Evolutionary conservation across 2,329 filamentous ascomycete genomes (phyloP), one percentile per base, ranked within the genome.

Genomic region (Calonectria pteridis): DNA sequence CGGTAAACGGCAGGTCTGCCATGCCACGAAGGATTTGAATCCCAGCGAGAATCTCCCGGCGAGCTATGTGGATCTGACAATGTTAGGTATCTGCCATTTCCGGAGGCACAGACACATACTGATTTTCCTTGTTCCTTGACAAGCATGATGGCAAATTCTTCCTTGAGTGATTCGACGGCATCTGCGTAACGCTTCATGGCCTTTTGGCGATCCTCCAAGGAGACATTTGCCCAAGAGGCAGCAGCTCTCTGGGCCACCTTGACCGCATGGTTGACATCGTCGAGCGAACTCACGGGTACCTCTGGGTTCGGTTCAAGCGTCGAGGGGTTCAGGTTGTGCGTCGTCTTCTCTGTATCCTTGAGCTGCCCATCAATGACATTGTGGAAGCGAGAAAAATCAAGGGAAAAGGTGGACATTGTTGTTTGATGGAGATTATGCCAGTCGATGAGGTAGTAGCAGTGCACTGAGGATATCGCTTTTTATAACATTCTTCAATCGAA

Each of bases 121-220:
- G 69, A 50, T n/a, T 72, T 72, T 13, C 69, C 69, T 20, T 67
- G 63, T 29, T 72, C 69, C n/a, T 35, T 26, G 9, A 67, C 35
- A 23, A 72, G 64, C n/a, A 72, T 26, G 7, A 14, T 53, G 9
- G 37, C 29, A 20, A 72, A 67, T 16, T 72, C 69, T 16, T 33
- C 40, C n/a, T 20, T 29, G 16, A 43, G 35, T 18, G 55, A 16
- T 20, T 55, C 49, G 1, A 71, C 5, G 4, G 69, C 69, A 26
- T 51, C 40, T 10, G 63, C 64, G 33, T 50, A 71, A 14, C 13
- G 28, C 18, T 33, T 29, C 14, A 71, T 31, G 28, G 49, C 51
- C 9, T 55, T 16, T 20, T 50, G 46, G 7, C 69, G 51, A 3
- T 72, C 43, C 14, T 53, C 29, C 6, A 59, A 43, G 0, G 64